Evolutionary conservation across 768 basidiomycete species (phyloP), one percentile per base, ranked within the genome.

Genomic region (Crepidotus variabilis): DNA sequence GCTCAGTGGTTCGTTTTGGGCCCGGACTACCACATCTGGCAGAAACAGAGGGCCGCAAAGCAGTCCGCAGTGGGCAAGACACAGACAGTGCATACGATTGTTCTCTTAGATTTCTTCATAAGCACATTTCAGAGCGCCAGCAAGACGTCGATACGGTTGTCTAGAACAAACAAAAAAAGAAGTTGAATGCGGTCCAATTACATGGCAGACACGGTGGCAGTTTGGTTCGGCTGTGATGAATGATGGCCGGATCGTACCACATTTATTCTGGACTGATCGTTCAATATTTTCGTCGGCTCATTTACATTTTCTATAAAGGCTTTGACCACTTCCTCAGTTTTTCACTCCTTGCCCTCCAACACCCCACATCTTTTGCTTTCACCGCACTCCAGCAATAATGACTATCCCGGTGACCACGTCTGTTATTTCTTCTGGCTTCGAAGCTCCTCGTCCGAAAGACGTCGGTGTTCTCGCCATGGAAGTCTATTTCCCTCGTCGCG

Each of bases 391-490:
- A 48, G 47, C 33, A 55, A 70, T 55, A 57, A 78, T 80, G 77
- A 76, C 77, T 43, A 71, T 78, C 61, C 67, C 74, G 54, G 65
- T 78, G 52, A 60, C 28, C 28, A 28, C 67, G 57, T 56, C 71
- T 57, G 57, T 59, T 36, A 11, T 70, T 53, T 51, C 70, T 55
- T 55, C 69, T 54, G 72, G 73, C 60, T 36, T 69, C 55, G 78
- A 80, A 55, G 54, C 73, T 22, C 74, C 78, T 54, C 90, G 93
- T 64, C 93, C 95, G 57, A 85, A 88, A 77, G 90, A 97, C 73
- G 94, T 97, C 63, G 95, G 95, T 68, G 86, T 98, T 72, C 89
- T 95, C 61, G 94, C 81, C 50, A 85, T 95, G 72, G 94, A 98
- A 68, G 83, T 92, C 72, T 98, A 97, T 80, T 95, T 96, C 77